Base-by-base conservation (phyloP, 768 basidiomycete genomes). In the Crassisporium funariophilum region DNA sequence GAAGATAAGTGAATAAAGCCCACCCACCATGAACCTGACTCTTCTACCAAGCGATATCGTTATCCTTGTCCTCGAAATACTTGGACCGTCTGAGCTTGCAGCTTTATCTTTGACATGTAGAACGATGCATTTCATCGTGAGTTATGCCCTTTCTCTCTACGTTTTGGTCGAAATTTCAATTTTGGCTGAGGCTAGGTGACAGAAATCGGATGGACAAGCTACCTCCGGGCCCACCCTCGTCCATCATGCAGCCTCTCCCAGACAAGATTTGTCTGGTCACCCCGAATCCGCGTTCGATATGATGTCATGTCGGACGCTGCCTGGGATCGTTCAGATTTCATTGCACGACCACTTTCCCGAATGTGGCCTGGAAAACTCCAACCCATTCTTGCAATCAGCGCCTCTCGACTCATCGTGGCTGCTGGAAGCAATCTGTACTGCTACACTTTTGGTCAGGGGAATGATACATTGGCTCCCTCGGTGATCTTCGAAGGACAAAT, bases 331-430 rank as follows among this genome's bases (percentile, higher is more conserved):
- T 60, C 61, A 33, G 57, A 67, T 35, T 86, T 86, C 48, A 65
- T 86, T 16, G 84, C 85, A 3, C 77, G 84, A 1, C 86, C 85
- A 2, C 71, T 89, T 7, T 78, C 82, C 16, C 68, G 69, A 19
- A 73, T 76, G 8, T 89, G 86, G 86, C 11, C 55, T 4, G 71
- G 69, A 17, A 85, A 77, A 54, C 62, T 75, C 4, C 83, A 79
- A 47, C 83, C 87, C 4, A 55, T 72, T 10, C 59, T 89, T 27
- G 77, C 82, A 20, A 71, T 83, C 46, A 83, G 73, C 44, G 44
- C 65, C 13, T 78, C 78, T 20, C 70, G 82, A 6, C 66, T 90
- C 1, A 49, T 86, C 27, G 76, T 88, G 34, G 84, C 80, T 11
- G 80, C 84, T 5, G 86, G 84, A 9, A 68, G 66, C 51, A 58